Evolutionary conservation across 805 yeast genomes (phyloP), one percentile per base, ranked within the genome.

Genomic region (Cyberlindnera veronae): DNA sequence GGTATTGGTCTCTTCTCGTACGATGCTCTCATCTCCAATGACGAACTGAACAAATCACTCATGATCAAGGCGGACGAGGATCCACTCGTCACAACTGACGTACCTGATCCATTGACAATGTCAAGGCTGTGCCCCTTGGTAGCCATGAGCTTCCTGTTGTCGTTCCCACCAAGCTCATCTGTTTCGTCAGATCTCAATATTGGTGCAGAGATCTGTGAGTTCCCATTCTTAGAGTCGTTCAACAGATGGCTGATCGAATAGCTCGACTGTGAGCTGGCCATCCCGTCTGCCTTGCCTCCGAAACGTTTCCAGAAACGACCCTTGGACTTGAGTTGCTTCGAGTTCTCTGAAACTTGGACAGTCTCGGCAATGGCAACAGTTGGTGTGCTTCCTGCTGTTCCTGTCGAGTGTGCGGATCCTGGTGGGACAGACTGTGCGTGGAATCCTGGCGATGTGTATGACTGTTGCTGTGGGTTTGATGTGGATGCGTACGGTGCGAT

Each of bases 1-100:
- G 99, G 99, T 10, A 87, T 72, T 10, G 58, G 49, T 22, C 74
- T 67, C 13, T 73, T 70, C 56, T 91, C 99, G 49, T 63, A 69
- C 13, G 66, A 64, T 12, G 85, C 72, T 38, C 95, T 69, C 39
- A 72, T 69, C 43, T 79, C 82, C 38, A 91, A 69, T 1, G 88
- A 71, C 9, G 79, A 69, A 26, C 53, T 43, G 50, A 55, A 46
- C 46, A 56, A 35, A 53, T 56, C 46, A 48, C 56, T 48, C 51
- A 47, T 51, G 9, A 47, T 48, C 29, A 38, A 22, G 6, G 38
- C 38, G 15, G 37, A 23, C 3, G 36, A 16, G n/a, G 46, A 35
- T 11, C 33, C 38, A 20, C 22, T 16, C 6, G 36, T 40, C 21
- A n/a, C 27, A 0, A 30, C 29, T 2, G 42, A 41, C 3, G 30